phyloP scores from a whole-genome alignment of 352 stramenopile species.

The Phytophthora pini region DNA sequence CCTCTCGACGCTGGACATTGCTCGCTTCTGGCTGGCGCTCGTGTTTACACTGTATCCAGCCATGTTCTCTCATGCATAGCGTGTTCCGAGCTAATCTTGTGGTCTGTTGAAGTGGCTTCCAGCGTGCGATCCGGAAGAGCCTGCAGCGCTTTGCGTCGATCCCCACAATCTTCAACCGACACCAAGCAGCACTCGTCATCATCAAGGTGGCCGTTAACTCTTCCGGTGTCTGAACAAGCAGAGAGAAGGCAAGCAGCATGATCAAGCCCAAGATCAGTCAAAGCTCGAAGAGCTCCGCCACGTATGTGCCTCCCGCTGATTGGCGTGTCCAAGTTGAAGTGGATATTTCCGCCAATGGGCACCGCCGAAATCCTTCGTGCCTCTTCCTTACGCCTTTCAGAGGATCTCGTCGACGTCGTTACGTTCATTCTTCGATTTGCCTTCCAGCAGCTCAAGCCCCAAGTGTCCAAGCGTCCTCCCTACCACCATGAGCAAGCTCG shows the following conservation, averaged over 20 bases:
- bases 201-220: constrained; percentile 5
- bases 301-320: constrained; percentile 10
- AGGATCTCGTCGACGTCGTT: neutral
- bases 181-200: constrained; percentile 13
- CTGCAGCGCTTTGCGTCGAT: constrained; percentile 4
- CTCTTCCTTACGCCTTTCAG: neutral
- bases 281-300: neutral
- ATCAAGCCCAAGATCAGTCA: neutral
- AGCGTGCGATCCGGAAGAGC: constrained; percentile 17
- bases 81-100: neutral
- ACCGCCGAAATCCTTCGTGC: constrained; percentile 2
- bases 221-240: neutral
- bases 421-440: constrained; percentile 83
- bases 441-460: constrained; percentile 4
- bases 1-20: neutral
- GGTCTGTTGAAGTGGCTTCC: neutral
- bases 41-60: no score
- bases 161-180: constrained; percentile 7
- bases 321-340: constrained; percentile 15
- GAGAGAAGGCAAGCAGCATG: neutral
- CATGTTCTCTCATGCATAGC: neutral
- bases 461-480: constrained; percentile 4
- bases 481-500: constrained; percentile 80
- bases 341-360: constrained; percentile 3
- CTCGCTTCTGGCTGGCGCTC: neutral